Evolutionary conservation across 1,139 yeast genomes (phyloP), one percentile per base, ranked within the genome.

Genomic region (Scheffersomyces segobiensis): DNA sequence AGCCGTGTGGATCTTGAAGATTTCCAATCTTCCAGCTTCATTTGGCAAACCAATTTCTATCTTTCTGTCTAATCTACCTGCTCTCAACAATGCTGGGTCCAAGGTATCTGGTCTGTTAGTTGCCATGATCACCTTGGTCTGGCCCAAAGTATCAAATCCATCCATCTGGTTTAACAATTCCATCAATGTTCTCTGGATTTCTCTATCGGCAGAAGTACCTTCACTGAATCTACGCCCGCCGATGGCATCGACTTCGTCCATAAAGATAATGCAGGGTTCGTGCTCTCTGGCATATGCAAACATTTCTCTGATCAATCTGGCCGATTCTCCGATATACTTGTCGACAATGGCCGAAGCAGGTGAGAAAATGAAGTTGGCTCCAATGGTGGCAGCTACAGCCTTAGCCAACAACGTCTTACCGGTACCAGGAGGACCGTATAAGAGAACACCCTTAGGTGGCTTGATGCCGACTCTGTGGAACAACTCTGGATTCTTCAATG

Each of bases 351-450:
- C 99, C 6, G 97, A 91, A 1, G 99, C 98, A 14, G 99, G 99
- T 14, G 97, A 91, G 70, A 95, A 95, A 63, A 96, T 95, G 77
- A 96, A 96, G 75, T 96, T 96, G 54, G 98, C 98, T 55, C 98
- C 99, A 68, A 96, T 92, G 5, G 98, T 95, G 53, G 99, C 98
- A 5, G 99, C 99, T 52, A 93, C 98, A 0, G 99, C 99, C 71
- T 95, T 93, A 14, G 99, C 99, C 67, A 95, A 82, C 62, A 95
- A 80, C 0, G 99, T 95, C 73, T 95, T 95, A 72, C 99, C 99
- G 0, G 99, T 95, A 68, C 99, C 99, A 32, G 99, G 99, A n/a
- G 99, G 99, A 2, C 99, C 99, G 70, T 96, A 96, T 59, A 96
- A 81, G 64, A 96, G 80, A 18, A 96, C 99, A 72, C 99, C 99